phyloP scores from a whole-genome alignment of 2,329 filamentous ascomycete species.

The Colletotrichum plurivorum region DNA sequence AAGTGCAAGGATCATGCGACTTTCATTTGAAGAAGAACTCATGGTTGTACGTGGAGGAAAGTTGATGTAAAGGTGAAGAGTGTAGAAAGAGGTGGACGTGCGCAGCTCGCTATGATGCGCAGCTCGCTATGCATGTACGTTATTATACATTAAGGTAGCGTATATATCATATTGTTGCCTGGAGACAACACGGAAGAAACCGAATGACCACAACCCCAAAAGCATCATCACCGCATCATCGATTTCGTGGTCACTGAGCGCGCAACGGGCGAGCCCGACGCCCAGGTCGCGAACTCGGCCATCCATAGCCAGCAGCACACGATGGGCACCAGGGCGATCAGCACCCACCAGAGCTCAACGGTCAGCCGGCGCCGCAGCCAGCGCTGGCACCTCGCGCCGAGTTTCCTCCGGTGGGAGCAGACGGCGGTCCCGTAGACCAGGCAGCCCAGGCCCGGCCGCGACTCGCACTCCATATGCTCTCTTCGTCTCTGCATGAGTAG shows the following conservation, averaged over 20 bases:
- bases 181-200: too few relatives aligned
- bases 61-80: too few relatives aligned
- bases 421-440: conserved; percentile 65
- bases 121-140: too few relatives aligned
- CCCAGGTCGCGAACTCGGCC: conserved; percentile 37
- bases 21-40: too few relatives aligned
- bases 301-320: conserved; percentile 56
- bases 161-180: too few relatives aligned
- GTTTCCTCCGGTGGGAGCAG: conserved; percentile 60
- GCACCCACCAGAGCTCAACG: conserved; percentile 64
- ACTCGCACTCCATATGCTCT: conserved; percentile 74
- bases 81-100: too few relatives aligned
- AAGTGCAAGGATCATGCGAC: too few relatives aligned
- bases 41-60: too few relatives aligned
- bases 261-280: background rate
- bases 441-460: conserved; percentile 68
- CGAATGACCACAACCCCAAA: too few relatives aligned
- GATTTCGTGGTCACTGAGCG: background rate
- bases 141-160: too few relatives aligned
- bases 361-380: conserved; percentile 62
- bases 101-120: too few relatives aligned
- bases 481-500: conserved; percentile 71
- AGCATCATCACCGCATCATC: background rate
- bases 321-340: conserved; percentile 59
- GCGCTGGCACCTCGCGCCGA: conserved; percentile 60